phyloP scores from a whole-genome alignment of 1,139 yeast species.

The Kluyveromyces marxianus region DNA sequence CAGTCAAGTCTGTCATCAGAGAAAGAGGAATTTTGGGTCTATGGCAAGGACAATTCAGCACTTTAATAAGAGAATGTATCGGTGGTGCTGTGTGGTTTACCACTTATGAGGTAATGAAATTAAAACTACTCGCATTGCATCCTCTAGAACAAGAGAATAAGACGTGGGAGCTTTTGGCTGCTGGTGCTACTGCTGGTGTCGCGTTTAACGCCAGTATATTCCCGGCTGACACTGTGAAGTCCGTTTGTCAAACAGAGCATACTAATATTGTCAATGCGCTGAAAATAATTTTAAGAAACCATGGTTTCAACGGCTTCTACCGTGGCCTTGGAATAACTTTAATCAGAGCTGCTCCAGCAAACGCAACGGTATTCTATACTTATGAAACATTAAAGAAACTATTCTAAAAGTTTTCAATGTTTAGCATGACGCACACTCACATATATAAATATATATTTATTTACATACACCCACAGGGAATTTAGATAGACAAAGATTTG shows the following conservation, averaged over 20 bases:
- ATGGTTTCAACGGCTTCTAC: conserved; percentile 57
- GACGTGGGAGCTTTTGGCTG: conserved; percentile 49
- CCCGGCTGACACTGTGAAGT: conserved; percentile 88
- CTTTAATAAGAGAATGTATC: conserved; percentile 72
- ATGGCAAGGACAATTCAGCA: conserved; percentile 87
- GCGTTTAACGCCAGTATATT: conserved; percentile 71
- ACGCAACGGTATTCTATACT: conserved; percentile 75
- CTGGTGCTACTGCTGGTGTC: conserved; percentile 87
- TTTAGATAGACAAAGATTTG: neutral
- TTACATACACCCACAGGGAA: too few relatives aligned
- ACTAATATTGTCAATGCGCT: conserved; percentile 30
- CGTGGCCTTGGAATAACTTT: conserved; percentile 82
- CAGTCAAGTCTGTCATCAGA: conserved; percentile 39
- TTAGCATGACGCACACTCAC: neutral
- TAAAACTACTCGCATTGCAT: conserved; percentile 31
- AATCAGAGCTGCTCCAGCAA: conserved; percentile 79
- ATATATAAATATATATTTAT: too few relatives aligned
- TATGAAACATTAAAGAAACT: conserved; percentile 48
- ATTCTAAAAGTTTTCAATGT: neutral
- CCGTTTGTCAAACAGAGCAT: conserved; percentile 67
- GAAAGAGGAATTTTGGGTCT: conserved; percentile 54
- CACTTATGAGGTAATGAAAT: conserved; percentile 57
- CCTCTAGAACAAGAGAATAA: conserved; percentile 31
- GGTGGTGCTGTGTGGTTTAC: conserved; percentile 97
- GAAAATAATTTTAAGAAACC: conserved; percentile 33